A percentile compares a stretch with the other conserved stretches of the same genome.
Conservation (phyloP, 257 asterid species). For the Lavandula angustifolia region DNA sequence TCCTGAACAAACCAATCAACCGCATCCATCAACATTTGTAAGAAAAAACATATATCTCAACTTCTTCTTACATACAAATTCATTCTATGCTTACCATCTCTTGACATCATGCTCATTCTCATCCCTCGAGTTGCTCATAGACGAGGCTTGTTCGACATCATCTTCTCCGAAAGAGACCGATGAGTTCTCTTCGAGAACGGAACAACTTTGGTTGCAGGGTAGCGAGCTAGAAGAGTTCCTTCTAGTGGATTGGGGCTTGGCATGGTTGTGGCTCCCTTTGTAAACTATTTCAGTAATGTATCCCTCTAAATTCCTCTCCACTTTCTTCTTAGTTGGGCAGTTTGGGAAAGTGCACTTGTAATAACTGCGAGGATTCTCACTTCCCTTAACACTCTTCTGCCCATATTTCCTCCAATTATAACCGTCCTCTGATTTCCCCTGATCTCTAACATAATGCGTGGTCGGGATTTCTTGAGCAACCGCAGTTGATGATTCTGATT, state of each 20-base stretch:
- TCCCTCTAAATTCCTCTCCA: constrained; percentile 74
- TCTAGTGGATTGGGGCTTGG: constrained; percentile 81
- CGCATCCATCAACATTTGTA: not conserved
- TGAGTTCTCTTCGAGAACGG: constrained; percentile 47
- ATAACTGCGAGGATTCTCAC: constrained; percentile 86
- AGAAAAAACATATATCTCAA: not conserved
- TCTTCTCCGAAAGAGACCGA: constrained; percentile 81
- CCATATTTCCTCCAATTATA: constrained; percentile 92
- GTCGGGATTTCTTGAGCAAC: not conserved
- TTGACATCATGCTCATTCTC: constrained; percentile 70
- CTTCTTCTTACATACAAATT: not conserved
- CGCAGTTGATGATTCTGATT: not conserved
- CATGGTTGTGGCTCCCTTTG: constrained; percentile 86
- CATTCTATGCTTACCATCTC: constrained; percentile 60
- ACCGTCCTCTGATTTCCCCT: constrained; percentile 78
- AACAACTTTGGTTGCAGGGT: not conserved
- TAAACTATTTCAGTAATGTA: constrained; percentile 86
- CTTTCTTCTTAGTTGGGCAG: constrained; percentile 93
- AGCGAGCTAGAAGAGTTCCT: constrained; percentile 51
- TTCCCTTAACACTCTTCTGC: constrained; percentile 82
- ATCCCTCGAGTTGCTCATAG: constrained; percentile 63
- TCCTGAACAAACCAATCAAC: constrained; percentile 45
- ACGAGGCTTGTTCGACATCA: constrained; percentile 71
- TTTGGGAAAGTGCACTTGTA: constrained; percentile 76
- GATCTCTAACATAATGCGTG: constrained; percentile 60